Percentiles rank a stretch among this genome's conserved stretches.
These are phyloP conservation scores for Tricholoma terreum DNA, from an alignment of 768 basidiomycete species.

Conservation along the genomic window DNA sequence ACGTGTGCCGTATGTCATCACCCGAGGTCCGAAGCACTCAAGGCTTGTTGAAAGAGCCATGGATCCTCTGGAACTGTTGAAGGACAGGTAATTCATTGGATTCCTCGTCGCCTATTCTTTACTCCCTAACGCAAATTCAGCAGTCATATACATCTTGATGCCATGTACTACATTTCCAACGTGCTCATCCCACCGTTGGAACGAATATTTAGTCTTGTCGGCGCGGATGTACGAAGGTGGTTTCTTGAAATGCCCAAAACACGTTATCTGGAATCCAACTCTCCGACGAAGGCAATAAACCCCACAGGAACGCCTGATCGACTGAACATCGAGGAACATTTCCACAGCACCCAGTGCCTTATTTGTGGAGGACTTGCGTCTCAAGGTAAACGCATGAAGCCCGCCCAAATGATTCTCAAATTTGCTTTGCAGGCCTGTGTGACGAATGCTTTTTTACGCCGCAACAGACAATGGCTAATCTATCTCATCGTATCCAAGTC, in stretches of 20 bases:
- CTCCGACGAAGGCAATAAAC: slow-evolving; percentile 20
- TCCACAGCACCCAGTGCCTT: slow-evolving; percentile 66
- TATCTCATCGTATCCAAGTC: slow-evolving; percentile 51
- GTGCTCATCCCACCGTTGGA: slow-evolving; percentile 89
- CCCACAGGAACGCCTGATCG: slow-evolving; percentile 30
- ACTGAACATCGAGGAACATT: slow-evolving; percentile 72
- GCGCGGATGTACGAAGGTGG: slow-evolving; percentile 85
- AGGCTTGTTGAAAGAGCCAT: slow-evolving; percentile 75
- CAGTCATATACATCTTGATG: slow-evolving; percentile 77
- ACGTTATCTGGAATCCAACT: slow-evolving; percentile 27
- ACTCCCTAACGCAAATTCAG: background rate
- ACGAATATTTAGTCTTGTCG: slow-evolving; percentile 87
- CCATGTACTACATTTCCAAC: slow-evolving; percentile 80
- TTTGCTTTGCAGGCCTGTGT: slow-evolving; percentile 55
- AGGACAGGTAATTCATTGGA: slow-evolving; percentile 48
- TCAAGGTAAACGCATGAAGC: slow-evolving; percentile 39
- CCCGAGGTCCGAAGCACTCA: slow-evolving; percentile 55
- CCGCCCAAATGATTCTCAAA: background rate
- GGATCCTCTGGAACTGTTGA: slow-evolving; percentile 67
- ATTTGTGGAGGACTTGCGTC: slow-evolving; percentile 57
- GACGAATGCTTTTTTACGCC: slow-evolving; percentile 51
- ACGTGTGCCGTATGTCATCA: slow-evolving; percentile 88
- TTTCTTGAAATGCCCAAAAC: slow-evolving; percentile 81
- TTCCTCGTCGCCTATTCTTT: background rate
- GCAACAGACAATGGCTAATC: slow-evolving; percentile 51